These are phyloP conservation scores for Tylopilus vinaceipallidus DNA, from an alignment of 768 basidiomycete genomes.

Conservation along the genomic window DNA sequence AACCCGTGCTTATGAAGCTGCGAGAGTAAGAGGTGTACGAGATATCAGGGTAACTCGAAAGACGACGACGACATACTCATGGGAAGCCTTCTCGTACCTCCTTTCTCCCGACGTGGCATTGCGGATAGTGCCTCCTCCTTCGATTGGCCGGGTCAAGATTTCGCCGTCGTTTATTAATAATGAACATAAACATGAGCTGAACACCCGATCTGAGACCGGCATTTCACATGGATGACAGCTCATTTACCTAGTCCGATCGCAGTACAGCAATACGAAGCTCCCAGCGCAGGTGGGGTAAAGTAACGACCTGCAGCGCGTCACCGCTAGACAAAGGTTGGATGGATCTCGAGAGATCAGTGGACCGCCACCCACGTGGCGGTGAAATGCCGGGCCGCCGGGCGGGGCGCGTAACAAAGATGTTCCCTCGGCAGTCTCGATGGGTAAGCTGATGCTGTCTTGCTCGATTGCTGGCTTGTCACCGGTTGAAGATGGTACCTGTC, in stretches of 20 bases:
- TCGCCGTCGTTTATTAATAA: background rate
- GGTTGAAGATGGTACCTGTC: background rate
- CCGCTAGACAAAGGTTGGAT: background rate
- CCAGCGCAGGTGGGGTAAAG: background rate
- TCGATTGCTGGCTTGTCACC: background rate
- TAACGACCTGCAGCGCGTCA: background rate
- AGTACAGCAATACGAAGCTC: background rate
- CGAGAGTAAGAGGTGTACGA: too few species aligned
- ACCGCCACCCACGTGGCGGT: too few species aligned
- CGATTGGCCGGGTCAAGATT: slow-evolving; percentile 7
- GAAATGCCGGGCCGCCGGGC: background rate
- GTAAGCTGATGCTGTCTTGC: background rate
- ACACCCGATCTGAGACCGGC: too few species aligned
- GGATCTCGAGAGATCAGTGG: too few species aligned
- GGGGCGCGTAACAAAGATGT: background rate
- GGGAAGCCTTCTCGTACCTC: background rate
- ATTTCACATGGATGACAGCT: background rate
- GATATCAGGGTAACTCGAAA: background rate
- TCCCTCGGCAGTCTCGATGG: background rate
- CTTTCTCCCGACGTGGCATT: background rate
- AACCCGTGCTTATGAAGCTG: background rate
- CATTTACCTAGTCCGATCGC: background rate
- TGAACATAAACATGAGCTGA: background rate
- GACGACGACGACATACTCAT: background rate
- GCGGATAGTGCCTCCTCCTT: background rate